Base-by-base conservation (phyloP, 768 basidiomycete genomes). In the Podaxis sp. region DNA sequence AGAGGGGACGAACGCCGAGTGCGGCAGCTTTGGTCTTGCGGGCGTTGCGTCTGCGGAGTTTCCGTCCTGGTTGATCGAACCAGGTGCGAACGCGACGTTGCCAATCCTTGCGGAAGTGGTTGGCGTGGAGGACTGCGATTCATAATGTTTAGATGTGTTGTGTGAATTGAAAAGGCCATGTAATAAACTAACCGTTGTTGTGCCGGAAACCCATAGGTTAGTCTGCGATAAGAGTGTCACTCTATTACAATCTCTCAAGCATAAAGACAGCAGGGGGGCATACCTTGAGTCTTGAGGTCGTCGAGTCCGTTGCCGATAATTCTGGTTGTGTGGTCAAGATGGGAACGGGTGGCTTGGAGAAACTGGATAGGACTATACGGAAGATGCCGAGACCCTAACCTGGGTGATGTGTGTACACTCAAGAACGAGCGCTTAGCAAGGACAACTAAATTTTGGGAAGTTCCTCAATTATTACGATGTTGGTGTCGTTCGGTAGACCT, bases 21-120 rank as follows among this genome's bases (percentile, higher is more conserved):
- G 86, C 74, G 50, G 93, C 85, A 60, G 94, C 93, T 81, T 97
- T 98, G 68, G 81, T 79, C 77, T 93, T 89, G 78, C 97, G 92
- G 47, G 95, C 93, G 50, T 81, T 87, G 74, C 97, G 91, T 74
- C 97, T 85, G 75, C 93, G 91, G 75, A 95, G 90, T 81, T 98
- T 98, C 74, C 92, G 91, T 52, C 95, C 96, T 60, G 97, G 94
- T 79, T 99, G 97, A 82, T 98, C 91, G 75, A 98, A 98, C 95
- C 95, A 95, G 72, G 93, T 96, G 77, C 89, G 89, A 69, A 96
- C 94, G 66, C 90, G 90, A 72, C 88, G 84, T 77, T 98, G 96
- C 95, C 95, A 98, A 76, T 98, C 95, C 88, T 98, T 98, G 82
- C 87, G 92, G 86, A 95, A 95, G 76, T 97, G 94, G 78, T 95